Percentiles rank a stretch among this genome's conserved stretches.
Conservation (phyloP, 768 basidiomycete genomes). For the Hygrophorus russula region DNA sequence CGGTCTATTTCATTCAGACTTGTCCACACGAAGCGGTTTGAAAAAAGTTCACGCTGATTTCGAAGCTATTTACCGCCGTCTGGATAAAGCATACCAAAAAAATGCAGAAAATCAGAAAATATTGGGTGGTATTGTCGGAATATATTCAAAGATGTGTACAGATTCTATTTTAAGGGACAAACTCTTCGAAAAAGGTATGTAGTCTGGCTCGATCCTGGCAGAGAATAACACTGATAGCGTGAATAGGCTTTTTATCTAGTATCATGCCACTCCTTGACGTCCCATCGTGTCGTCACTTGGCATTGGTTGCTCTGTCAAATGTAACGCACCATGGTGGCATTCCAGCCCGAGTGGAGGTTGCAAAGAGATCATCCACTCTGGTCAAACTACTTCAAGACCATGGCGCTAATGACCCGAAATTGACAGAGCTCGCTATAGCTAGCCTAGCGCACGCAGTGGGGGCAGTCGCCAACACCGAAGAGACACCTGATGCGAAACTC, state of each 20-base stretch:
- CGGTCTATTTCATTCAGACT: constrained; percentile 25
- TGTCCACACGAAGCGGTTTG: constrained; percentile 43
- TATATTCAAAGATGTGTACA: constrained; percentile 53
- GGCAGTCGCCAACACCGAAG: constrained; percentile 30
- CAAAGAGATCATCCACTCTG: constrained; percentile 29
- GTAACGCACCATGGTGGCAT: constrained; percentile 53
- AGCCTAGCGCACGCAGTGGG: constrained; percentile 42
- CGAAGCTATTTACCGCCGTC: constrained; percentile 33
- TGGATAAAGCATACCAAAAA: constrained; percentile 37
- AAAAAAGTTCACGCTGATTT: constrained; percentile 55
- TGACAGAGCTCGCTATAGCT: constrained; percentile 39
- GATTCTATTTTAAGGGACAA: constrained; percentile 51
- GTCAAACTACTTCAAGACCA: constrained; percentile 34
- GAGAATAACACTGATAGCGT: background rate
- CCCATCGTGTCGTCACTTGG: constrained; percentile 37
- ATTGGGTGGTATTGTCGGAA: constrained; percentile 44
- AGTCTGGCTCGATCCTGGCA: background rate
- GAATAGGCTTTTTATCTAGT: constrained; percentile 42
- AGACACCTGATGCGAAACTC: constrained; percentile 24
- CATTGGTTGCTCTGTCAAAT: constrained; percentile 42
- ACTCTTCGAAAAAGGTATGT: constrained; percentile 42
- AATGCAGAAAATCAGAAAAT: constrained; percentile 34
- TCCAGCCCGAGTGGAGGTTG: constrained; percentile 38
- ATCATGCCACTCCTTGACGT: constrained; percentile 42
- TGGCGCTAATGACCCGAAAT: constrained; percentile 33